A percentile compares a stretch with the other conserved stretches of the same genome.
Evolutionary conservation across 2,329 filamentous ascomycete genomes (phyloP).

Genomic region (Fusarium paranaense): DNA sequence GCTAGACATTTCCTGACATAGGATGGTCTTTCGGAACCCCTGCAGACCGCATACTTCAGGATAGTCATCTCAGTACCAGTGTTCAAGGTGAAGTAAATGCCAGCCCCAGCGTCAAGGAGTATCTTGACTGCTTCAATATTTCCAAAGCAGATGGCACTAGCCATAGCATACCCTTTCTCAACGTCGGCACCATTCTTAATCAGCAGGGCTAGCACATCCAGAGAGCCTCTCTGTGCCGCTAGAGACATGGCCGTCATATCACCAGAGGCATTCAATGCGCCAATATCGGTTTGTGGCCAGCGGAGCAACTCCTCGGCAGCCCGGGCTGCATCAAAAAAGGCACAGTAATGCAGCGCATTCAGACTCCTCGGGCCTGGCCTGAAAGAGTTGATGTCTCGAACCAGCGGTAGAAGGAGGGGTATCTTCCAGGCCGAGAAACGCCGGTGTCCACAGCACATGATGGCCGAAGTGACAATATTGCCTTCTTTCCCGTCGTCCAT

Average conservation of each 20-base stretch:
- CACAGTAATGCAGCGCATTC: background rate
- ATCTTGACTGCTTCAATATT: background rate
- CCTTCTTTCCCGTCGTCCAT: background rate
- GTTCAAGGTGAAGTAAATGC: background rate
- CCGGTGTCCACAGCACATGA: background rate
- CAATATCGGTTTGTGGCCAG: background rate
- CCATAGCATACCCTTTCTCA: background rate
- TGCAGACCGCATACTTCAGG: background rate
- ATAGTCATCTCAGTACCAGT: background rate
- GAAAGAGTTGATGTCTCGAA: background rate
- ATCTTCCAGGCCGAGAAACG: background rate
- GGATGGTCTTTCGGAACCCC: background rate
- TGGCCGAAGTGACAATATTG: background rate
- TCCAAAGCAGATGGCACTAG: background rate
- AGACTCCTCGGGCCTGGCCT: background rate
- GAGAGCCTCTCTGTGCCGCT: background rate
- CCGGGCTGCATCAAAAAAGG: background rate
- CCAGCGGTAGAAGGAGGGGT: background rate
- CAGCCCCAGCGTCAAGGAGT: background rate
- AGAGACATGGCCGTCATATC: background rate
- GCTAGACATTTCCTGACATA: background rate
- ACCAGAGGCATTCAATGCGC: background rate
- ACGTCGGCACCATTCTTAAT: background rate
- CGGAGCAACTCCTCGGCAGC: background rate
- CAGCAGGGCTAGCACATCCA: background rate